Conservation (phyloP, 768 basidiomycete genomes). For the Floccularia luteovirens region DNA sequence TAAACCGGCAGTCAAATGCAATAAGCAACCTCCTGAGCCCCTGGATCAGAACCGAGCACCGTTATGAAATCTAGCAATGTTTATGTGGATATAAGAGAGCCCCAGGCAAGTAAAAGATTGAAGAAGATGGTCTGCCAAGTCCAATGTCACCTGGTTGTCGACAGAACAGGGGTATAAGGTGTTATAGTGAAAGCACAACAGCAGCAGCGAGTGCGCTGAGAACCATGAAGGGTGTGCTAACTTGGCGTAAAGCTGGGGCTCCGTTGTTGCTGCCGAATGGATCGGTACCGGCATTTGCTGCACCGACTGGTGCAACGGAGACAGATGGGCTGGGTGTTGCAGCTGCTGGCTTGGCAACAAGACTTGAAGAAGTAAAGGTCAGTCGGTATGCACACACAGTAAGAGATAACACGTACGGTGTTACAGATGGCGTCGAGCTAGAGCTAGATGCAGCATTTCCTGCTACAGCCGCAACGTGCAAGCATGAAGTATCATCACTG, state of each 20-base stretch:
- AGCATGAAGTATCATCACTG: conserved; percentile 29
- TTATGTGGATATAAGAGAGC: too few relatives aligned
- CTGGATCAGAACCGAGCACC: not conserved
- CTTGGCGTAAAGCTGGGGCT: conserved; percentile 25
- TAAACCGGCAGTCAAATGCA: not conserved
- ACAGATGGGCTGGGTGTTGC: conserved; percentile 5
- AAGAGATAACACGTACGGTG: conserved; percentile 9
- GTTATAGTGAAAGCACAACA: conserved; percentile 27
- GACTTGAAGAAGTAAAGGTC: conserved; percentile 7
- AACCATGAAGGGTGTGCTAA: conserved; percentile 31
- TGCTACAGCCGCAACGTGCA: too few relatives aligned
- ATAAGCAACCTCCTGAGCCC: not conserved
- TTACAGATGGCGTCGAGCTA: conserved; percentile 6
- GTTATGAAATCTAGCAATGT: too few relatives aligned
- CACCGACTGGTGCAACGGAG: conserved; percentile 28
- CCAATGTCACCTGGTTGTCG: too few relatives aligned
- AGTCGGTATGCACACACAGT: not conserved
- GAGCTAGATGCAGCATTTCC: conserved; percentile 9
- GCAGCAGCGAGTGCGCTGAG: conserved; percentile 32
- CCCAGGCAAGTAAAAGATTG: too few relatives aligned
- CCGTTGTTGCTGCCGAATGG: conserved; percentile 24
- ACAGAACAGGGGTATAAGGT: conserved; percentile 18
- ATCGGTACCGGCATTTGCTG: conserved; percentile 35
- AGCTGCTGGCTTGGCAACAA: conserved; percentile 13
- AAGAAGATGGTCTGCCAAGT: too few relatives aligned